Base-by-base conservation (phyloP, 2,329 filamentous ascomycete genomes). In the Aspergillus arachidicola region DNA sequence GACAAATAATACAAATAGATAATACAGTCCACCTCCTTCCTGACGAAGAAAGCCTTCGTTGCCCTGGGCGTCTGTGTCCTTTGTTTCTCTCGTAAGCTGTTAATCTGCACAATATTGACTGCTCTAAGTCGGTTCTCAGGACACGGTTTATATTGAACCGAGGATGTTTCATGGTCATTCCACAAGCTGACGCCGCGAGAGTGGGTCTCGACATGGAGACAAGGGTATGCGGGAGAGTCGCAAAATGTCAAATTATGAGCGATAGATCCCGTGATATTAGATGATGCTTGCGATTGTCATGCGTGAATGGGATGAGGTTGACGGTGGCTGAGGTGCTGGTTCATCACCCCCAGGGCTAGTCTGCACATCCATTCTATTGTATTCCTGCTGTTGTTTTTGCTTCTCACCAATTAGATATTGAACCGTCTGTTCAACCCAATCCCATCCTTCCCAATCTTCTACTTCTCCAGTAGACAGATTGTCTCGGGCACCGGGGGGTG, bases 371-470 rank as follows among this genome's bases (percentile, higher is more conserved):
- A 28, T 43, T 32, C 59, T 60, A 12, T 62, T 66, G 30, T 63
- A 65, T 10, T 61, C 60, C 28, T 66, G 72, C 64, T 63, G 72
- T 64, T 63, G 75, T 41, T 67, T 71, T 67, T 77, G 82, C 64
- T 80, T 78, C 59, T 85, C 81, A 12, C 76, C 83, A 70, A 82
- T 76, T 38, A 93, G 77, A 46, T 84, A 81, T 21, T 84, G 81
- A 4, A 91, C 80, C 26, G 86, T 82, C 59, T 84, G 82, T 71
- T 95, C 90, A 16, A 96, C 81, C 65, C 86, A 85, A 26, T 87
- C 86, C 94, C 94, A 97, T 2, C 91, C 92, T 58, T 89, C 88
- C 92, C 92, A 96, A 54, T 91, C 89, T 51, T 82, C 80, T 67
- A 89, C 87, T 12, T 85, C 84, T 28, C 84, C 83, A 0, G 82